Percentiles rank a stretch among this genome's conserved stretches.
Conservation (phyloP, 2,329 filamentous ascomycete species). For the Colletotrichum filicis region DNA sequence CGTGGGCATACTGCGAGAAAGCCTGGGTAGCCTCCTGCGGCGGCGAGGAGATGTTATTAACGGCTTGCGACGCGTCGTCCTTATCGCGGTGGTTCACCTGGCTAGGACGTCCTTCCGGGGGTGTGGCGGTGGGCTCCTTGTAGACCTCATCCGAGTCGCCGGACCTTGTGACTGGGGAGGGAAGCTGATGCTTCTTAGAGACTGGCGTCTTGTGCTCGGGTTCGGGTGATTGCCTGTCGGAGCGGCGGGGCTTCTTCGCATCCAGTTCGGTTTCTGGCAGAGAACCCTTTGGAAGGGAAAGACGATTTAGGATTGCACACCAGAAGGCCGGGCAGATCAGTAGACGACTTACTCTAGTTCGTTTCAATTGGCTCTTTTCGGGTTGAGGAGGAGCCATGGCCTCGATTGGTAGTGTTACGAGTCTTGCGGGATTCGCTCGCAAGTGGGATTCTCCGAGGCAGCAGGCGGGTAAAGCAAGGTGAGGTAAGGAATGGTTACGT, state of each 20-base stretch:
- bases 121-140: constrained; percentile 79
- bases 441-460: constrained; percentile 1
- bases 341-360: constrained; percentile 71
- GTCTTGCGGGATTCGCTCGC: constrained; percentile 1
- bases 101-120: constrained; percentile 69
- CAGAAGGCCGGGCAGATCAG: constrained; percentile 37
- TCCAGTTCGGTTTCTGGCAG: constrained; percentile 72
- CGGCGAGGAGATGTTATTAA: constrained; percentile 61
- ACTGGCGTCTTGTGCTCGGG: constrained; percentile 66
- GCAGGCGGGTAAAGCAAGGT: background rate
- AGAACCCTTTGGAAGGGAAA: constrained; percentile 65
- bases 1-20: constrained; percentile 77
- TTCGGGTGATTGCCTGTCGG: constrained; percentile 74
- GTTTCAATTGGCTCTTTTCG: constrained; percentile 89
- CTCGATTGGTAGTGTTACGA: constrained; percentile 2
- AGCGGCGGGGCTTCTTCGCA: constrained; percentile 86
- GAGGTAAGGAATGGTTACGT: background rate
- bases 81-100: constrained; percentile 63
- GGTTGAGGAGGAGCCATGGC: constrained; percentile 68
- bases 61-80: constrained; percentile 57
- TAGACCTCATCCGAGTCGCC: constrained; percentile 57
- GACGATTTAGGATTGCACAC: constrained; percentile 36
- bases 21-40: constrained; percentile 68
- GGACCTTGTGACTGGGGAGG: constrained; percentile 80
- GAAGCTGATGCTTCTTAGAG: constrained; percentile 75